Conservation (phyloP, 1,284 basidiomycete species). For the Taiwanofungus camphoratus region DNA sequence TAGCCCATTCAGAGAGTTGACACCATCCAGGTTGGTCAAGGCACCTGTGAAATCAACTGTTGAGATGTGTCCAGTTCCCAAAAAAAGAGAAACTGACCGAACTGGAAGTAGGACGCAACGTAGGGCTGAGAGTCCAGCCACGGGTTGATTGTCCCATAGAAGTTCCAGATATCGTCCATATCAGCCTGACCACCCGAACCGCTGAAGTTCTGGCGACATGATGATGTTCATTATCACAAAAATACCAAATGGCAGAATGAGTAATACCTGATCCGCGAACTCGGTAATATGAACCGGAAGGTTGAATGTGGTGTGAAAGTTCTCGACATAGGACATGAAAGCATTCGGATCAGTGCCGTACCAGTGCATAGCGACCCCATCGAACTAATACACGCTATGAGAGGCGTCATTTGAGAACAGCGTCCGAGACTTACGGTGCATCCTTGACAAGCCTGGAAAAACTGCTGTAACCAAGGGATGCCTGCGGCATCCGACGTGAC, state of each 20-base stretch:
- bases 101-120: slow-evolving; percentile 60
- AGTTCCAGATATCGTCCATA: slow-evolving; percentile 42
- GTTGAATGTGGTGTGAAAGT: slow-evolving; percentile 47
- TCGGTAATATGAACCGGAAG: slow-evolving; percentile 61
- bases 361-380: slow-evolving; percentile 48
- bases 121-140: slow-evolving; percentile 54
- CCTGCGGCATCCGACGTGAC: slow-evolving; percentile 59
- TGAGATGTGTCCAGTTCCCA: background rate
- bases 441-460: slow-evolving; percentile 45
- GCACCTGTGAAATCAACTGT: slow-evolving; percentile 37
- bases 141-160: slow-evolving; percentile 48
- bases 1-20: slow-evolving; percentile 59
- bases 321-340: slow-evolving; percentile 46
- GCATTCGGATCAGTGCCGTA: slow-evolving; percentile 50
- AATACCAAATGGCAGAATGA: no score
- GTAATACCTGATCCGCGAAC: slow-evolving; percentile 54
- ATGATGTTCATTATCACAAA: background rate
- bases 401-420: slow-evolving; percentile 17
- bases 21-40: slow-evolving; percentile 64
- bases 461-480: slow-evolving; percentile 55
- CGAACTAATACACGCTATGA: slow-evolving; percentile 34
- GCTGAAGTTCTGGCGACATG: slow-evolving; percentile 49
- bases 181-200: slow-evolving; percentile 46
- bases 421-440: slow-evolving; percentile 43
- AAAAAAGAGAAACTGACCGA: slow-evolving; percentile 43